A percentile compares a stretch with the other conserved stretches of the same genome.
phyloP scores from a whole-genome alignment of 495 filamentous ascomycete species.

The Aspergillus conjunctus region DNA sequence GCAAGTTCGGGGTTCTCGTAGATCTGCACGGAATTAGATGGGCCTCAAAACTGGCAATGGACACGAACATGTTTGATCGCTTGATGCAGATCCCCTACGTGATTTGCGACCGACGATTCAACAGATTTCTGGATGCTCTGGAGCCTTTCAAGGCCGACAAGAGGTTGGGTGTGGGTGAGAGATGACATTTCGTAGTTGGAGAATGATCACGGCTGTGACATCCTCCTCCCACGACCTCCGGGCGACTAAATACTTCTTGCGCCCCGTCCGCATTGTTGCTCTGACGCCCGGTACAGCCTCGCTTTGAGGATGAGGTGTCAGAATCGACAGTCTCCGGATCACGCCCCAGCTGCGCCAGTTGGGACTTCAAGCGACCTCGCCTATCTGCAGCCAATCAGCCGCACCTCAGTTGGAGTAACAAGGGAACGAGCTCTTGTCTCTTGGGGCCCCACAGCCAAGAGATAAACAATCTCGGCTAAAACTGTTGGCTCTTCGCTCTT shows the following conservation, averaged over 20 bases:
- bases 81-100: neutral
- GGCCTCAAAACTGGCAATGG: neutral
- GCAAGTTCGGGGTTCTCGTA: neutral
- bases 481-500: neutral
- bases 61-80: neutral
- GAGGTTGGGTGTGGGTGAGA: neutral
- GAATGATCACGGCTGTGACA: neutral
- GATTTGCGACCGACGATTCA: neutral
- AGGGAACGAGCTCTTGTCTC: neutral
- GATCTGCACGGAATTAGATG: neutral
- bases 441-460: neutral
- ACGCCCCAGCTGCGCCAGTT: no score
- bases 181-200: neutral
- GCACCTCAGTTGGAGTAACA: neutral
- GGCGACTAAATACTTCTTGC: neutral
- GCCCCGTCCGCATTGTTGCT: neutral
- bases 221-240: neutral
- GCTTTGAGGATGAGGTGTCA: no score
- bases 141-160: neutral
- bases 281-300: no score
- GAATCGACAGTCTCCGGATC: no score
- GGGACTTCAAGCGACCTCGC: neutral
- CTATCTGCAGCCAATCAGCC: neutral
- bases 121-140: neutral
- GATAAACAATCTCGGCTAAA: neutral